A percentile compares a stretch with the other conserved stretches of the same genome.
phyloP scores from a whole-genome alignment of 2,329 filamentous ascomycete species.

The Epichloe scottii region DNA sequence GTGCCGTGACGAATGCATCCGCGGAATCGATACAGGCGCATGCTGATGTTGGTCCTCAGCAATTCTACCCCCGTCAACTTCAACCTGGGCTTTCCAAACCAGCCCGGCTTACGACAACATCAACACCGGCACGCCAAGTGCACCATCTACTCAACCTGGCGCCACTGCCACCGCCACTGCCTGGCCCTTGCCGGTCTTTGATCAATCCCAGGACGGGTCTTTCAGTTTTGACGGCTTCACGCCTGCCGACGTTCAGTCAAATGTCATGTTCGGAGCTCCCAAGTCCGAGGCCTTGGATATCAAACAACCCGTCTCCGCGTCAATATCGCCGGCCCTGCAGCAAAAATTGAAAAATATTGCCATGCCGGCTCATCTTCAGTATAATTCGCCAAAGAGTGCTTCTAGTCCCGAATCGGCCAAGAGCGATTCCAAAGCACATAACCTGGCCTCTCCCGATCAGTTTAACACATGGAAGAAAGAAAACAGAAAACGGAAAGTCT shows the following conservation, averaged over 20 bases:
- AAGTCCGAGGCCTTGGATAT: slow-evolving; percentile 1
- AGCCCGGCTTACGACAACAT: slow-evolving; percentile 35
- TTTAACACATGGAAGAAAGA: slow-evolving; percentile 31
- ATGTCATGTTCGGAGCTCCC: slow-evolving; percentile 17
- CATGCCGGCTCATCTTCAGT: slow-evolving; percentile 51
- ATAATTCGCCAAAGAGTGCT: slow-evolving; percentile 45
- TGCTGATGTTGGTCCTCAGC: slow-evolving; percentile 22
- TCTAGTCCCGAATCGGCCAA: slow-evolving; percentile 44
- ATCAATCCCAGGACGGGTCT: slow-evolving; percentile 20
- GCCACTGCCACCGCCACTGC: slow-evolving; percentile 21
- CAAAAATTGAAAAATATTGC: slow-evolving; percentile 50
- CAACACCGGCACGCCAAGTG: slow-evolving; percentile 23
- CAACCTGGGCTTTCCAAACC: slow-evolving; percentile 36
- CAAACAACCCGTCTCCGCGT: slow-evolving; percentile 10
- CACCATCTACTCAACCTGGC: slow-evolving; percentile 19
- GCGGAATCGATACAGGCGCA: slow-evolving; percentile 17
- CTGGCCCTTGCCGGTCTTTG: slow-evolving; percentile 23
- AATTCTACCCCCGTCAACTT: slow-evolving; percentile 16
- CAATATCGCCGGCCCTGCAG: slow-evolving; percentile 36
- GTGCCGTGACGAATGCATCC: slow-evolving; percentile 17
- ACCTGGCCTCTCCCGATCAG: slow-evolving; percentile 48
- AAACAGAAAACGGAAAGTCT: slow-evolving; percentile 58
- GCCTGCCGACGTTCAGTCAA: slow-evolving; percentile 23
- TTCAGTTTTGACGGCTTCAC: slow-evolving; percentile 20
- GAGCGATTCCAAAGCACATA: slow-evolving; percentile 33